Base-by-base conservation (phyloP, 106 monocot genomes). In the Gastrodia elata region DNA sequence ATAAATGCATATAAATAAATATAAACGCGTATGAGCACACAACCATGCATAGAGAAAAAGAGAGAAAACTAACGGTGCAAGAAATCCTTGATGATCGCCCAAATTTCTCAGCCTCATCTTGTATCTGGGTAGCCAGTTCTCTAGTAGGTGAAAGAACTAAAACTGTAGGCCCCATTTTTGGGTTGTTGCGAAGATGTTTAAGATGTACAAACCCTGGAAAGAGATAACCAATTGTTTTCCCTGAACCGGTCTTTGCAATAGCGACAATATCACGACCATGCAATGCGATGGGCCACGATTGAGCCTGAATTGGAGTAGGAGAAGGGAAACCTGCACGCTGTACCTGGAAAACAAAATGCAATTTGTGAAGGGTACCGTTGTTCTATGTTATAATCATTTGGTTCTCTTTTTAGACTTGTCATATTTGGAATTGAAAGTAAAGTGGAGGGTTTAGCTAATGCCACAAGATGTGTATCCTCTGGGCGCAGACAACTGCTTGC, bases 301-400 rank as follows among this genome's bases (percentile, higher is more conserved):
- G 93, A 26, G 92, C 93, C 77, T 97, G 97, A 39, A 97, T 93
- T 43, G 97, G 97, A 30, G 97, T 97, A 15, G 97, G 97, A 46
- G 70, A 48, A 65, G 89, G 70, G 73, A 97, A 95, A 32, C 91
- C 91, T 38, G 92, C 95, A 78, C 83, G 81, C n/a, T 81, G 87
- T 78, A 95, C 84, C 95, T 95, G 87, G 71, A 83, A 84, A 76
- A 71, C 48, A 73, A 75, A 72, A 77, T 46, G 40, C 56, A 56
- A 37, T 14, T 75, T 13, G 48, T 55, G 68, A 83, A 68, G 68
- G 68, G 64, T 41, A 79, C 41, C 11, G 65, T 24, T 71, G 38
- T 44, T 30, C 13, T 27, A 79, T 6, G 32, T 40, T 74, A 61
- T 71, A 56, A 75, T 46, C 27, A 64, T 40, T 30, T 68, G 26